These are phyloP conservation scores for Suillus clintonianus DNA, from an alignment of 768 basidiomycete genomes.

Conservation along the genomic window DNA sequence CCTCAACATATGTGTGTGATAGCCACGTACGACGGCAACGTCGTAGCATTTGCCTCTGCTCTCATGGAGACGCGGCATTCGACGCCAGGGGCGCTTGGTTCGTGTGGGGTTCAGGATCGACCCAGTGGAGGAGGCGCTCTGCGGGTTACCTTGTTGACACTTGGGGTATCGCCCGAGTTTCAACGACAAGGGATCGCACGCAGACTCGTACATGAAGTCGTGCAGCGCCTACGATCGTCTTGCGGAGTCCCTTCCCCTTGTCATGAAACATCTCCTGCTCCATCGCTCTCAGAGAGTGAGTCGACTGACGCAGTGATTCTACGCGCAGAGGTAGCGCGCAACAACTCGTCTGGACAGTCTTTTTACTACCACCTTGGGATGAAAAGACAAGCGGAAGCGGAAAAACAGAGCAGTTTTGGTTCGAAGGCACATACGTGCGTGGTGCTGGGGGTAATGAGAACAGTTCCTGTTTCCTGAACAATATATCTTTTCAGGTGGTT, in stretches of 20 bases:
- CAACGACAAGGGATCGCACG: slow-evolving; percentile 31
- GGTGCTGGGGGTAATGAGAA: slow-evolving; percentile 26
- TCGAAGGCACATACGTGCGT: slow-evolving; percentile 19
- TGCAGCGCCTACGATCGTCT: slow-evolving; percentile 24
- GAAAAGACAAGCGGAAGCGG: slow-evolving; percentile 19
- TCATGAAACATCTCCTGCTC: not conserved
- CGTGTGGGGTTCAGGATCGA: not conserved
- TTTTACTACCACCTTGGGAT: slow-evolving; percentile 32
- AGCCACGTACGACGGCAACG: slow-evolving; percentile 18
- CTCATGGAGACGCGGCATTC: slow-evolving; percentile 10
- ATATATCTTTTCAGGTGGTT: not conserved
- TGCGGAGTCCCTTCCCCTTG: not conserved
- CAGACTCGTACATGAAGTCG: slow-evolving; percentile 27
- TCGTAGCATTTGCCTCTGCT: slow-evolving; percentile 34
- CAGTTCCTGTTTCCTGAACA: not conserved
- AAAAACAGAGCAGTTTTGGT: slow-evolving; percentile 15
- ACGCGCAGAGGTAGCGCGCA: slow-evolving; percentile 27
- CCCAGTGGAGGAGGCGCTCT: slow-evolving; percentile 13
- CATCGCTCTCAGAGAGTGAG: not conserved
- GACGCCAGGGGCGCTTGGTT: slow-evolving; percentile 1
- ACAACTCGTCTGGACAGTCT: slow-evolving; percentile 24
- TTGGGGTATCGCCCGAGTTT: slow-evolving; percentile 28
- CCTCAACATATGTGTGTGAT: slow-evolving; percentile 30
- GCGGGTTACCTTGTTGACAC: slow-evolving; percentile 29
- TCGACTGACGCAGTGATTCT: slow-evolving; percentile 22